A percentile compares a stretch with the other conserved stretches of the same genome.
phyloP scores from a whole-genome alignment of 2,329 filamentous ascomycete species.

The Bipolaris zeicola region DNA sequence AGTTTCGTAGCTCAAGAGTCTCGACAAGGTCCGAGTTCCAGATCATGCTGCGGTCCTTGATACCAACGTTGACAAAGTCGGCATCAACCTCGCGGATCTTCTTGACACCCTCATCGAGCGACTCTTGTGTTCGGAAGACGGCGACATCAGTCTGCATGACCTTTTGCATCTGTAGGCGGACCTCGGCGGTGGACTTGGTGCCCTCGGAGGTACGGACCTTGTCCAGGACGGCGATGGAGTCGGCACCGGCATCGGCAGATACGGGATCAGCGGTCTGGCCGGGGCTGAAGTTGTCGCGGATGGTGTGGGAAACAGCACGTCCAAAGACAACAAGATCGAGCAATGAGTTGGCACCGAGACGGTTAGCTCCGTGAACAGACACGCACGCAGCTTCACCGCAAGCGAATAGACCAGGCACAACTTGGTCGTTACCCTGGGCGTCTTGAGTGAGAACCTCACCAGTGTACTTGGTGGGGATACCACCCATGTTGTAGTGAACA shows the following conservation, averaged over 20 bases:
- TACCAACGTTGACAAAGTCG: slow-evolving; percentile 81
- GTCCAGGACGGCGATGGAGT: slow-evolving; percentile 86
- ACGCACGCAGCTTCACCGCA: slow-evolving; percentile 97
- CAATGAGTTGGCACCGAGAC: slow-evolving; percentile 96
- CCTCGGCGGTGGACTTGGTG: slow-evolving; percentile 83
- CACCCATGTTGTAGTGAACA: slow-evolving; percentile 99
- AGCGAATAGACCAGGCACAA: slow-evolving; percentile 93
- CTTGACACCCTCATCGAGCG: slow-evolving; percentile 87
- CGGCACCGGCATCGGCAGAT: slow-evolving; percentile 82
- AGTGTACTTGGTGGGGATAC: slow-evolving; percentile 96
- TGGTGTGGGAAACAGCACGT: slow-evolving; percentile 94
- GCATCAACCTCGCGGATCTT: slow-evolving; percentile 86
- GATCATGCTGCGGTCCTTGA: slow-evolving; percentile 99
- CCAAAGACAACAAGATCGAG: slow-evolving; percentile 97
- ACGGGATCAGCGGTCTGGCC: slow-evolving; percentile 80
- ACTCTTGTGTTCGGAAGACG: slow-evolving; percentile 95
- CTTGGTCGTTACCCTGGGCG: slow-evolving; percentile 83
- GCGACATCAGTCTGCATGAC: slow-evolving; percentile 97
- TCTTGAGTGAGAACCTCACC: slow-evolving; percentile 93
- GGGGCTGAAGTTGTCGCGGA: slow-evolving; percentile 90
- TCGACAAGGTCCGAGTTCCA: slow-evolving; percentile 98
- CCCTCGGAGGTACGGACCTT: slow-evolving; percentile 82
- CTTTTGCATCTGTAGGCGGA: slow-evolving; percentile 94
- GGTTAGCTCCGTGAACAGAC: slow-evolving; percentile 97
- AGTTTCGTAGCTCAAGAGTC: slow-evolving; percentile 91